These are phyloP conservation scores for Apophysomyces ossiformis DNA, from an alignment of 371 early-diverging fungal species.

Conservation along the genomic window DNA sequence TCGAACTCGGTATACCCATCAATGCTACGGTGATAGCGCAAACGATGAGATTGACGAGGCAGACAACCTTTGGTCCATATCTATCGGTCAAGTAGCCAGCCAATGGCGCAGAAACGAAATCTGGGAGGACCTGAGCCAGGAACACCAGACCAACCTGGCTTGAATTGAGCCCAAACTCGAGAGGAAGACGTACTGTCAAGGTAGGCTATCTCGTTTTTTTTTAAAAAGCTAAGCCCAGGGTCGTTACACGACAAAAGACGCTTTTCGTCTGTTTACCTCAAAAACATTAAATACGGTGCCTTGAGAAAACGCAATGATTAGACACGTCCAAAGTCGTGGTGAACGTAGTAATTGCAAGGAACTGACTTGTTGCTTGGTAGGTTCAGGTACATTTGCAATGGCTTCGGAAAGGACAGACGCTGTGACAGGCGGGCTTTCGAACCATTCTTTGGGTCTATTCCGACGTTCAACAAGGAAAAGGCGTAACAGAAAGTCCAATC, in stretches of 20 bases:
- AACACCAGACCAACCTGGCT: constrained; percentile 56
- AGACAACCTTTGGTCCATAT: constrained; percentile 46
- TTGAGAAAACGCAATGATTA: constrained; percentile 27
- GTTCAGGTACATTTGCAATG: background rate
- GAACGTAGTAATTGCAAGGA: constrained; percentile 24
- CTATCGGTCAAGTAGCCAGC: constrained; percentile 51
- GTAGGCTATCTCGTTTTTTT: constrained; percentile 38
- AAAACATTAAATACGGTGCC: constrained; percentile 28
- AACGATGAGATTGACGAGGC: constrained; percentile 29
- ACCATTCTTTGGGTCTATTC: constrained; percentile 22
- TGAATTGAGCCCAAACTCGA: constrained; percentile 46
- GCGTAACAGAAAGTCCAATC: constrained; percentile 52
- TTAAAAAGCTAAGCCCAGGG: background rate
- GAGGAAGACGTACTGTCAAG: constrained; percentile 41
- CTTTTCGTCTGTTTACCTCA: constrained; percentile 19
- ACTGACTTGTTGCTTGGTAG: constrained; percentile 15
- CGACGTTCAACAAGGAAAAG: constrained; percentile 49
- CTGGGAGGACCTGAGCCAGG: constrained; percentile 51
- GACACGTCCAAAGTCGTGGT: constrained; percentile 26
- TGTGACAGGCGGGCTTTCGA: background rate
- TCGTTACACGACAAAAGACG: no score
- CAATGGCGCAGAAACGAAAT: constrained; percentile 47
- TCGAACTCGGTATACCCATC: constrained; percentile 38
- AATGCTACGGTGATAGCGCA: constrained; percentile 35
- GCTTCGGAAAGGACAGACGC: background rate